Evolutionary conservation across 176 grass and related monocot genomes (phyloP).

Genomic region (Oryza meridionalis): DNA sequence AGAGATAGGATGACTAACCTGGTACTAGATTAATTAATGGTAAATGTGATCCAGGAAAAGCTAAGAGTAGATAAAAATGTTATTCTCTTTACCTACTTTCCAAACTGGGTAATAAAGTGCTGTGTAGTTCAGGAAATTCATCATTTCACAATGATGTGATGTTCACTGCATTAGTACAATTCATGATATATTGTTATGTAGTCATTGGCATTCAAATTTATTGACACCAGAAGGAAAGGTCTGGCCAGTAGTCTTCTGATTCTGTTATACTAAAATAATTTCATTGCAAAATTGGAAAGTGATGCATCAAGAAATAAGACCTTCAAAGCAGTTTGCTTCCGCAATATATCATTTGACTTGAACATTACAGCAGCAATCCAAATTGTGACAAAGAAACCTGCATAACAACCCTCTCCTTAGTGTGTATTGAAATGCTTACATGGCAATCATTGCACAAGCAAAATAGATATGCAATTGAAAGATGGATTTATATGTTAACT

Average conservation of each 20-base stretch:
- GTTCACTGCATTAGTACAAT: not conserved
- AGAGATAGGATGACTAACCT: not conserved
- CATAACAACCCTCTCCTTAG: slow-evolving; percentile 37
- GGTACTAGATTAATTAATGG: slow-evolving; percentile 4
- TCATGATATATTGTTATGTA: not conserved
- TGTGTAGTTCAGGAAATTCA: slow-evolving; percentile 33
- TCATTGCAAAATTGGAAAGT: slow-evolving; percentile 12
- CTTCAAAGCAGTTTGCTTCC: slow-evolving; percentile 98
- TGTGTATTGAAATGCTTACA: slow-evolving; percentile 30
- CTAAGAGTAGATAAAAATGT: not conserved
- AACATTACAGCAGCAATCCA: slow-evolving; percentile 99
- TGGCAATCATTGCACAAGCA: slow-evolving; percentile 1
- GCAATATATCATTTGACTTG: slow-evolving; percentile 97
- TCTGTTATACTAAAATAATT: not conserved
- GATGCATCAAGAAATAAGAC: slow-evolving; percentile 40
- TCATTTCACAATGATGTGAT: not conserved
- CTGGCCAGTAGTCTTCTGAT: not conserved
- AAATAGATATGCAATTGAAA: not conserved
- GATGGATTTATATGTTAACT: not conserved
- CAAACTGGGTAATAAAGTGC: not conserved
- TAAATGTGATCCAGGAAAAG: slow-evolving; percentile 20
- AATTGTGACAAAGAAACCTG: slow-evolving; percentile 98
- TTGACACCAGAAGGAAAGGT: slow-evolving; percentile 3
- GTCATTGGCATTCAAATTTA: slow-evolving; percentile 22
- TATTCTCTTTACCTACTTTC: slow-evolving; percentile 20